Evolutionary conservation across 1,139 yeast species (phyloP).

Genomic region (Geotrichum candidum): DNA sequence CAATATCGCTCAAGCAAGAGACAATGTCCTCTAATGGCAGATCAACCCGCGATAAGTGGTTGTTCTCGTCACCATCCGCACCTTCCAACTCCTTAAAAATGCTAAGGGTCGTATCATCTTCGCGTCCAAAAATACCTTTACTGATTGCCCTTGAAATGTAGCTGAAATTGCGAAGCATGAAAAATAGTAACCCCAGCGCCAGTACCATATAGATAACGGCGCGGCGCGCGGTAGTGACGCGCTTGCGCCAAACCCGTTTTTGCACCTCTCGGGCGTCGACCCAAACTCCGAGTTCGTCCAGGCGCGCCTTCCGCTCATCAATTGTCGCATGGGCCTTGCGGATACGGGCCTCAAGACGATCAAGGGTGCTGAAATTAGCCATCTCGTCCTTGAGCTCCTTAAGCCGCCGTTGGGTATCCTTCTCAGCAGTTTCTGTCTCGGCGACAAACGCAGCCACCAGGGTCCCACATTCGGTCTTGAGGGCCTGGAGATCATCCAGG

Average conservation of each 20-base stretch:
- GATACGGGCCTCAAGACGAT: conserved; percentile 11
- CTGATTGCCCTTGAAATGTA: neutral
- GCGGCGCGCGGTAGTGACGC: conserved; percentile 1
- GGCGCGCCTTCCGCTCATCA: conserved; percentile 6
- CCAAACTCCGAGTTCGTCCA: conserved; percentile 10
- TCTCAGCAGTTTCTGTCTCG: conserved; percentile 1
- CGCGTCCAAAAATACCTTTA: neutral
- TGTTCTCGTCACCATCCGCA: neutral
- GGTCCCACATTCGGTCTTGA: conserved; percentile 5
- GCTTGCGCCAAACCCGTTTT: conserved; percentile 2
- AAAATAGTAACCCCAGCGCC: neutral
- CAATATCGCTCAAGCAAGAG: conserved; percentile 8
- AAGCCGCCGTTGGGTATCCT: conserved; percentile 6
- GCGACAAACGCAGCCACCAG: conserved; percentile 5
- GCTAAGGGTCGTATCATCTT: neutral
- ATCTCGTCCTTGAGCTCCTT: conserved; percentile 8
- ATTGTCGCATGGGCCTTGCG: conserved; percentile 5
- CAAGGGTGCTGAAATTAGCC: conserved; percentile 9
- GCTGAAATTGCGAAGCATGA: neutral
- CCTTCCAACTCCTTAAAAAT: neutral
- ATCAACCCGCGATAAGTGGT: neutral
- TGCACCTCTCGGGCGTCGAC: conserved; percentile 6
- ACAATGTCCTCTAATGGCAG: conserved; percentile 10
- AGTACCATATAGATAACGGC: neutral
- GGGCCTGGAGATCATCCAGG: conserved; percentile 5